Evolutionary conservation across 352 stramenopile species (phyloP).

Genomic region (Phytophthora ohioensis): DNA sequence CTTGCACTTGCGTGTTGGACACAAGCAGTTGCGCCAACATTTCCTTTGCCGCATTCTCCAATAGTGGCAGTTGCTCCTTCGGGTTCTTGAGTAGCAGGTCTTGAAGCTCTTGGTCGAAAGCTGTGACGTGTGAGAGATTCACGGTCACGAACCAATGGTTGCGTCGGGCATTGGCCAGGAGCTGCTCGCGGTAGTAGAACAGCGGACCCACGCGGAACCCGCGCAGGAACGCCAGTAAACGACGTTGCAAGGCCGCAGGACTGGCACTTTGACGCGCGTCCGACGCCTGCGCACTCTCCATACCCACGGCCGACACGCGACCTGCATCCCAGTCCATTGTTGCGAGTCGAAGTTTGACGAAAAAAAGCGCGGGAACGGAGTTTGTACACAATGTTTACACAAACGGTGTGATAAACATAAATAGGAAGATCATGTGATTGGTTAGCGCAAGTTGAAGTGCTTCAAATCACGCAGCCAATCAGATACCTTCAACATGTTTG

Average conservation of each 20-base stretch:
- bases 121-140: slow-evolving; percentile 83
- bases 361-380: slow-evolving; percentile 22
- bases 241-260: slow-evolving; percentile 68
- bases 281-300: slow-evolving; percentile 70
- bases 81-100: slow-evolving; percentile 88
- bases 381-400: neutral
- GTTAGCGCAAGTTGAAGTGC: slow-evolving; percentile 9
- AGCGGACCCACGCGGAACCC: slow-evolving; percentile 87
- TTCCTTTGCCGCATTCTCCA: slow-evolving; percentile 89
- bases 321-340: slow-evolving; percentile 87
- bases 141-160: slow-evolving; percentile 81
- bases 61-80: slow-evolving; percentile 83
- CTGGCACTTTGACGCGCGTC: slow-evolving; percentile 59
- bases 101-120: slow-evolving; percentile 89
- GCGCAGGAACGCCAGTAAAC: slow-evolving; percentile 86
- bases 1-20: slow-evolving; percentile 41
- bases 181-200: slow-evolving; percentile 92
- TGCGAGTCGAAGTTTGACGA: slow-evolving; percentile 1
- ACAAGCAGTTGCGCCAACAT: slow-evolving; percentile 74
- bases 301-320: slow-evolving; percentile 82
- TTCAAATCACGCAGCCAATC: neutral
- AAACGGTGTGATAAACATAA: slow-evolving; percentile 3
- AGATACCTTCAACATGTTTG: neutral
- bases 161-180: slow-evolving; percentile 87
- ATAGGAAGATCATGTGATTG: neutral